Evolutionary conservation across 2,329 filamentous ascomycete genomes (phyloP), one percentile per base, ranked within the genome.

Genomic region (Venturia carpophila): DNA sequence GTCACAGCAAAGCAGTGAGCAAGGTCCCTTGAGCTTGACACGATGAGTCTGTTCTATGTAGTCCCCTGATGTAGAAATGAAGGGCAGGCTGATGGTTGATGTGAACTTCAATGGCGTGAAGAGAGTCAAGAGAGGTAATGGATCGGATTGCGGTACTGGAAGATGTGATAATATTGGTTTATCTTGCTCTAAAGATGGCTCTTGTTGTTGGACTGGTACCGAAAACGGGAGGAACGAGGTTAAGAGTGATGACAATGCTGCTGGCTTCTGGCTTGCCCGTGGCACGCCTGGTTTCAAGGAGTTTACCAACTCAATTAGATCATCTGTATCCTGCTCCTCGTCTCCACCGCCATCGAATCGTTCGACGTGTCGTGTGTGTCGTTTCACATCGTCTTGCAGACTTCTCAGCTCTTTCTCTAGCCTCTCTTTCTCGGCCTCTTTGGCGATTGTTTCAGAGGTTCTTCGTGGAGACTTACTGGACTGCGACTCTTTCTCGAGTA

Each of bases 91-190:
- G 17, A 85, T 77, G 0, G 76, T 80, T 0, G 85, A 87, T 0
- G 80, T 79, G 66, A 89, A 86, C 0, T 78, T 79, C 17, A 94
- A 80, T 0, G 88, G 84, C 0, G 85, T 89, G 70, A 94, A 91
- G 10, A 88, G 80, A 58, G 88, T 83, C 0, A 92, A 79, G 68
- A 88, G 91, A 0, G 87, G 85, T 2, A 89, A 75, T 62, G 88
- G 84, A 67, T 92, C 84, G 0, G 81, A 78, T 1, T 88, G 80
- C 0, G 83, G 80, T 76, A 92, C 79, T 0, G 80, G 79, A 1
- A 85, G 82, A 70, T 92, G 89, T 1, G 87, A 89, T 9, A 82
- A 77, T 0, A 82, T 37, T n/a, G 52, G 13, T 42, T 37, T 62
- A 10, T 43, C 27, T 7, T 65, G 55, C 6, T 21, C 21, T 15